phyloP scores from a whole-genome alignment of 306 rosid species.

The Cicer cuneatum region DNA sequence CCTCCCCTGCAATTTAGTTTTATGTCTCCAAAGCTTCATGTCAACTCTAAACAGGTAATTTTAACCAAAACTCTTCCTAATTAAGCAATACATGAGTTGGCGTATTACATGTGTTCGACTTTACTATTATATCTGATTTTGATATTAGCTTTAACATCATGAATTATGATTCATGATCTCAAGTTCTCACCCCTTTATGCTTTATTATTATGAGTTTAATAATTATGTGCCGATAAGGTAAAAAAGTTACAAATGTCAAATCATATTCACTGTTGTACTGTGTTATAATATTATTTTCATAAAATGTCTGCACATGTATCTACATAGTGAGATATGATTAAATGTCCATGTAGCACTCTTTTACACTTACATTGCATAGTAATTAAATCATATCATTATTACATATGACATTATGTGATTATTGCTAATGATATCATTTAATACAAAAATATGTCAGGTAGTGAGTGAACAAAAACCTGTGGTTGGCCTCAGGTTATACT shows the following conservation, averaged over 20 bases:
- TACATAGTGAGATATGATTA: neutral
- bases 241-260: too few species aligned
- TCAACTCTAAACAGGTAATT: slow-evolving; percentile 75
- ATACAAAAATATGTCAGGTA: slow-evolving; percentile 60
- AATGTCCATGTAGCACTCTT: neutral
- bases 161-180: neutral
- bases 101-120: slow-evolving; percentile 4
- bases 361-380: neutral
- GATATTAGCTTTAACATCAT: neutral
- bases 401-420: slow-evolving; percentile 7
- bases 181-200: neutral
- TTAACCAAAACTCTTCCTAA: slow-evolving; percentile 27
- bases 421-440: slow-evolving; percentile 25
- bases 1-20: slow-evolving; percentile 79
- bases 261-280: too few species aligned
- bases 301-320: neutral
- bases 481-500: slow-evolving; percentile 85
- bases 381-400: neutral
- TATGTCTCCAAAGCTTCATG: slow-evolving; percentile 70
- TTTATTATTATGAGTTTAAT: too few species aligned
- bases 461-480: slow-evolving; percentile 77
- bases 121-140: slow-evolving; percentile 2
- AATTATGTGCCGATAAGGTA: too few species aligned
- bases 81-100: slow-evolving; percentile 18
- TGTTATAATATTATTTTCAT: too few species aligned